These are phyloP conservation scores for Anthoceros angustus DNA, from an alignment of 225 moss, liverwort and hornwort species.

Conservation along the genomic window DNA sequence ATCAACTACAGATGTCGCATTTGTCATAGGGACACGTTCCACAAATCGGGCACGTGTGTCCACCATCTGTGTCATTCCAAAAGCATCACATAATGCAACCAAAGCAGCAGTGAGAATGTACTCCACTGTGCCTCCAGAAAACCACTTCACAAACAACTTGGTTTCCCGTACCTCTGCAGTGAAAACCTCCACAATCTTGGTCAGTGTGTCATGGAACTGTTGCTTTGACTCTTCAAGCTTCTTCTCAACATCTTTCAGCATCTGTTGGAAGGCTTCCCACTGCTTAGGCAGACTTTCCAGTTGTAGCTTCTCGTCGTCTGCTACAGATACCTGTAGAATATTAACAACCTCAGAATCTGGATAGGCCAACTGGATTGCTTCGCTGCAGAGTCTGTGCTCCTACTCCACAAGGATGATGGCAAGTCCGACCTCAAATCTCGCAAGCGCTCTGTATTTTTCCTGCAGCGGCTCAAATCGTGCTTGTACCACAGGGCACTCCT, in stretches of 20 bases:
- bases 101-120: not conserved
- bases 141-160: not conserved
- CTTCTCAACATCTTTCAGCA: constrained; percentile 45
- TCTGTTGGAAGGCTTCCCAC: constrained; percentile 50
- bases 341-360: not conserved
- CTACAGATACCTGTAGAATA: constrained; percentile 26
- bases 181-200: constrained; percentile 47
- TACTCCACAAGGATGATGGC: not conserved
- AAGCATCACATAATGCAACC: not conserved
- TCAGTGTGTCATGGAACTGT: constrained; percentile 43
- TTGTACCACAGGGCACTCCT: constrained; percentile 35
- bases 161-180: constrained; percentile 29
- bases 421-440: constrained; percentile 48
- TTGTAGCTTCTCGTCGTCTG: constrained; percentile 34
- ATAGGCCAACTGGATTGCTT: not conserved
- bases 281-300: constrained; percentile 26
- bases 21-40: constrained; percentile 35
- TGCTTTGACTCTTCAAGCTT: constrained; percentile 62
- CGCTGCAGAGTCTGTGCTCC: not conserved
- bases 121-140: not conserved
- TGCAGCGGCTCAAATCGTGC: constrained; percentile 47
- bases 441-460: constrained; percentile 52
- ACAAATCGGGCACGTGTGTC: constrained; percentile 33
- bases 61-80: constrained; percentile 21
- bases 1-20: constrained; percentile 22